Conservation (phyloP, 352 stramenopile genomes). For the Pythium dissimile region DNA sequence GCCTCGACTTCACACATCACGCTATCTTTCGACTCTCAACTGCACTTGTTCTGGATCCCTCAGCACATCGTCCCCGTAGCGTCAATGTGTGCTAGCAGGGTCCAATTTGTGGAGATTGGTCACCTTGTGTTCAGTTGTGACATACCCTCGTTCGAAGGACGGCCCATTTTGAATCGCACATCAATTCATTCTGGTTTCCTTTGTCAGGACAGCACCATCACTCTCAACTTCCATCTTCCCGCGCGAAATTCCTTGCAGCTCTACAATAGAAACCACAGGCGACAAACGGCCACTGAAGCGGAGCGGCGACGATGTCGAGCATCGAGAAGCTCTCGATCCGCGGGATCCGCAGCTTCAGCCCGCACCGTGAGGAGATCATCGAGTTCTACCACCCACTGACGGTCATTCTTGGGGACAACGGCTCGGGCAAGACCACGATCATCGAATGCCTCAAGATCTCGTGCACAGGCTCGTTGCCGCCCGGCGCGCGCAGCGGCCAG, state of each 20-base stretch:
- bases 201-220: slow-evolving; percentile 23
- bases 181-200: slow-evolving; percentile 26
- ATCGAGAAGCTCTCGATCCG: slow-evolving; percentile 99
- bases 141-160: neutral
- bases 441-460: slow-evolving; percentile 99
- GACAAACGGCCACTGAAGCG: no score
- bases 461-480: slow-evolving; percentile 93
- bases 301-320: slow-evolving; percentile 93
- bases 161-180: slow-evolving; percentile 17
- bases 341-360: slow-evolving; percentile 97
- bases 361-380: slow-evolving; percentile 93
- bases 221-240: slow-evolving; percentile 15
- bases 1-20: no score
- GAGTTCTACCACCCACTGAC: slow-evolving; percentile 99
- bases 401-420: slow-evolving; percentile 97
- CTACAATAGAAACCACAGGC: no score
- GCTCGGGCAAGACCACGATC: slow-evolving; percentile 99
- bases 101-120: no score
- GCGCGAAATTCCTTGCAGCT: slow-evolving; percentile 10
- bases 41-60: no score
- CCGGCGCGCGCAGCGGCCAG: slow-evolving; percentile 84
- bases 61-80: no score
- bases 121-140: no score
- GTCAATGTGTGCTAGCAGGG: no score
- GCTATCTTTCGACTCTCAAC: no score